Evolutionary conservation across 345 rosid genomes (phyloP).

Genomic region (Carallia brachiata): DNA sequence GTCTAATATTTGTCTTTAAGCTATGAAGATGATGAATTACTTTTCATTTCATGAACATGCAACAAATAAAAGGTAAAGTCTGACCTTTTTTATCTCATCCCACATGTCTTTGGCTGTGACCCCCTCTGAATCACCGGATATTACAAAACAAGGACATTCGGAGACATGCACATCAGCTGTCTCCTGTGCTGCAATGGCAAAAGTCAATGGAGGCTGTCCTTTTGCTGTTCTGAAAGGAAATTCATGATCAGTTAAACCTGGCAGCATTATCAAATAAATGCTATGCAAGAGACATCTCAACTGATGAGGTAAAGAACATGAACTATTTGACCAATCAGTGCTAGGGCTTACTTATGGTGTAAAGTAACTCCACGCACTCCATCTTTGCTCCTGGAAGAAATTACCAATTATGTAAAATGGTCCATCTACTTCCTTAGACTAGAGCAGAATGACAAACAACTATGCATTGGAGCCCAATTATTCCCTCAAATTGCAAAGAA

Average conservation of each 20-base stretch:
- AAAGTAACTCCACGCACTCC: slow-evolving; percentile 63
- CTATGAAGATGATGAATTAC: background rate
- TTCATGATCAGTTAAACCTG: background rate
- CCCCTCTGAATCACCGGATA: slow-evolving; percentile 65
- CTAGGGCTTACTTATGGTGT: slow-evolving; percentile 72
- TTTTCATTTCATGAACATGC: background rate
- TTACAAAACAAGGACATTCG: slow-evolving; percentile 63
- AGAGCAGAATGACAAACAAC: background rate
- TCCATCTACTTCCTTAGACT: background rate
- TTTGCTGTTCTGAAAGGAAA: slow-evolving; percentile 52
- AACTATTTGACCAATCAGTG: slow-evolving; percentile 8
- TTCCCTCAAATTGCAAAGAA: background rate
- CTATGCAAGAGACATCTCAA: background rate
- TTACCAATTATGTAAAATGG: slow-evolving; percentile 1
- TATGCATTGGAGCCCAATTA: background rate
- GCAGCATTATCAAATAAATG: background rate
- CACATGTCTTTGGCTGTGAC: slow-evolving; percentile 85
- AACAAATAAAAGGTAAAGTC: background rate
- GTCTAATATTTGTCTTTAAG: too few relatives aligned
- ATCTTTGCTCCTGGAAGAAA: slow-evolving; percentile 58
- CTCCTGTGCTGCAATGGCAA: slow-evolving; percentile 69
- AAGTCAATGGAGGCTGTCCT: slow-evolving; percentile 56
- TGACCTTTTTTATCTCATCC: slow-evolving; percentile 73
- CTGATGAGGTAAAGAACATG: background rate
- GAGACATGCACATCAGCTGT: slow-evolving; percentile 65